Evolutionary conservation across 306 rosid genomes (phyloP), one percentile per base, ranked within the genome.

Genomic region (Dryas alaskensis): DNA sequence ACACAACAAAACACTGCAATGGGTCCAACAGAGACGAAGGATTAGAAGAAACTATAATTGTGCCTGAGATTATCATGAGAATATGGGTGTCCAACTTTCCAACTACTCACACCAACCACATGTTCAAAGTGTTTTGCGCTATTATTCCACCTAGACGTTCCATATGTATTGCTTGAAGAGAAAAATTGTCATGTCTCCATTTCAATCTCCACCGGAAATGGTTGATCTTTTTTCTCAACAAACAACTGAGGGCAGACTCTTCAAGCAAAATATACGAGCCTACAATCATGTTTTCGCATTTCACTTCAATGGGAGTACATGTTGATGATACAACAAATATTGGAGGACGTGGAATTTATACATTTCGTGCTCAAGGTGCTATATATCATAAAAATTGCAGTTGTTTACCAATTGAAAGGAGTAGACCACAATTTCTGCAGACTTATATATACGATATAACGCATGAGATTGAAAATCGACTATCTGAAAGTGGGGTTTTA

Each of bases 321-420:
- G 10, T 31, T 51, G 61, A 69, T 51, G 22, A 69, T 31, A 40
- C 22, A 8, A 39, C 31, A 4, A 49, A 31, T 69, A 2, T 39
- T 0, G n/a, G 10, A 39, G 27, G 1, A 10, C 44, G 44, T 49
- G 51, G 51, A 8, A 6, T 55, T 31, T 69, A 31, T 31, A 69
- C 62, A 1, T 69, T 69, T 52, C 47, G 73, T 16, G 46, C 58
- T 7, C 73, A 69, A 69, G 73, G 73, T 22, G 43, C 44, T 2
- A 49, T 69, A 49, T 69, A 49, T 39, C 73, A 63, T 63, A 63
- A 8, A 13, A 69, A 14, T 50, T 43, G 25, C 16, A 37, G 14
- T 3, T 16, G 52, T 16, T 2, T 52, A 52, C 50, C 62, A 0
- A 0, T 0, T 0, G 27, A 53, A 1, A 48, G 3, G 2, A 42